Base-by-base conservation (phyloP, 306 rosid genomes). In the Malus asiatica region DNA sequence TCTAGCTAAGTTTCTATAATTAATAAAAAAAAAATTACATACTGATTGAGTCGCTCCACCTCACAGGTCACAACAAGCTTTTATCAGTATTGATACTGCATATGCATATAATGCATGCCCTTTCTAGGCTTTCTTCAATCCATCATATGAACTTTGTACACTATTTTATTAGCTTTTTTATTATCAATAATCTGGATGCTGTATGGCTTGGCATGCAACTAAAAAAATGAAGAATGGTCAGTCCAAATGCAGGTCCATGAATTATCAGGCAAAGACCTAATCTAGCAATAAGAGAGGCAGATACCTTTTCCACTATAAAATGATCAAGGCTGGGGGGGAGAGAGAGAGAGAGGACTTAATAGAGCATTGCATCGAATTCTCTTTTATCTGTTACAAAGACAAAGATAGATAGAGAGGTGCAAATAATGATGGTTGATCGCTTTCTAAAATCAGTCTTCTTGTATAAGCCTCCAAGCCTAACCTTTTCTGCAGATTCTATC, bases 401-500 rank as follows among this genome's bases (percentile, higher is more conserved):
- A 76, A 3, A 29, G 68, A 64, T 3, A 68, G 63, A 59, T 25
- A 48, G 64, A 71, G 58, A 74, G 42, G 44, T 46, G 25, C 38
- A 71, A 40, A 42, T 72, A 79, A 72, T 79, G 88, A 85, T 82
- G 94, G 92, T 88, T 82, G 82, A 94, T 91, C 85, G 86, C 97
- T 91, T 93, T 91, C 94, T 44, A 77, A 78, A 22, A 55, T 30
- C 74, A 89, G 81, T 85, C 97, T 89, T 95, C 81, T 46, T 3
- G 35, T 76, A 83, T 86, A 95, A 92, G 90, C 64, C 86, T 92
- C 97, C 97, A 92, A 89, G 86, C 76, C 93, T 76, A 45, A 51
- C 88, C 97, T 95, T 95, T 94, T 90, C 82, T 83, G 73, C 81
- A 74, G 83, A 91, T 89, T 89, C 96, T 74, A 80, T 71, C 83